Percentiles rank a stretch among this genome's conserved stretches.
These are phyloP conservation scores for Sporobolomyces pararoseus DNA, from an alignment of 768 basidiomycete genomes.

Conservation along the genomic window DNA sequence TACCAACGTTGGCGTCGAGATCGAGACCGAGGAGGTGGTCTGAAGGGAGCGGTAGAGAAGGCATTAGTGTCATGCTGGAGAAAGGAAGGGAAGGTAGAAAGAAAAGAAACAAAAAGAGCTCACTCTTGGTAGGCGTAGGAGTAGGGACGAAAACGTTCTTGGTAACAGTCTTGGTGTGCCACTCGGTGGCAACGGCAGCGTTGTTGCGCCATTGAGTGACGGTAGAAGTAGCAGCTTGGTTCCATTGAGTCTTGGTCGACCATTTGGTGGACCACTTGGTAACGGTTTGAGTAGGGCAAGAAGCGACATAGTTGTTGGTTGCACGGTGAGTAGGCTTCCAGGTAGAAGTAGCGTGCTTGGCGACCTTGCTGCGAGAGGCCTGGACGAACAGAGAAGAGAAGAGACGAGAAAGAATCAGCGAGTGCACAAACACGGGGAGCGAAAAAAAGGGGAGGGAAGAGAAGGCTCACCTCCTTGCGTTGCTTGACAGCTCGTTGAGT, in stretches of 20 bases:
- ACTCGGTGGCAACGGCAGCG: slow-evolving; percentile 8
- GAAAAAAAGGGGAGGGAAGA: not conserved
- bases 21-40: slow-evolving; percentile 23
- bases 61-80: not conserved
- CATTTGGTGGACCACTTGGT: slow-evolving; percentile 14
- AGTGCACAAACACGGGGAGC: not conserved
- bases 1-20: slow-evolving; percentile 11
- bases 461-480: slow-evolving; percentile 17
- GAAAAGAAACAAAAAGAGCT: not conserved
- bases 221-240: slow-evolving; percentile 12
- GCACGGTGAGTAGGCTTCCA: slow-evolving; percentile 15
- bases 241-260: slow-evolving; percentile 6
- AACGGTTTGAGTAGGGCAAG: slow-evolving; percentile 1
- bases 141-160: slow-evolving; percentile 1
- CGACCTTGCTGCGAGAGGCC: slow-evolving; percentile 25
- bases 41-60: not conserved
- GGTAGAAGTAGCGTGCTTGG: slow-evolving; percentile 9
- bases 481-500: slow-evolving; percentile 19
- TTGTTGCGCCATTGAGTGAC: not conserved
- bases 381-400: too few relatives aligned
- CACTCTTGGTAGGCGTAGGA: slow-evolving; percentile 1
- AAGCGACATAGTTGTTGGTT: slow-evolving; percentile 12
- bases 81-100: not conserved
- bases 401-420: not conserved
- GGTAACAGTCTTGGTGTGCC: slow-evolving; percentile 25